phyloP scores from a whole-genome alignment of 2,329 filamentous ascomycete species.

The Podosphaera aphanis region DNA sequence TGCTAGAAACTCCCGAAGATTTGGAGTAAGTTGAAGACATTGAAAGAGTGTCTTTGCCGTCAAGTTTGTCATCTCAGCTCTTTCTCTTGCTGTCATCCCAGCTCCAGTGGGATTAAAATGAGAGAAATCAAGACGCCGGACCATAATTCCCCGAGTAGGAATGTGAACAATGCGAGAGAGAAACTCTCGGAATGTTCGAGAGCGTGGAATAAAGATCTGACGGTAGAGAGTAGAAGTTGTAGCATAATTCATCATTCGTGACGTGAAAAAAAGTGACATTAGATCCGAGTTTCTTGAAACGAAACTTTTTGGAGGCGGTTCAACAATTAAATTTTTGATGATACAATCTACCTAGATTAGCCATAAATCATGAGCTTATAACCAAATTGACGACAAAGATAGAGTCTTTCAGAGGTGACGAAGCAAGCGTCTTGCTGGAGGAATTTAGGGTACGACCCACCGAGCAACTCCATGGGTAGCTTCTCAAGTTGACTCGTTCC shows the following conservation, averaged over 20 bases:
- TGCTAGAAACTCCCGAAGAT: conserved; percentile 53
- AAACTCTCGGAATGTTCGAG: conserved; percentile 63
- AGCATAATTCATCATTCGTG: conserved; percentile 46
- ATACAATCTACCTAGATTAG: conserved; percentile 32
- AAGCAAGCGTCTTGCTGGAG: not conserved
- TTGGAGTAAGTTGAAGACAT: conserved; percentile 48
- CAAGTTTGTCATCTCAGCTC: conserved; percentile 50
- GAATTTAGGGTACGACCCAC: conserved; percentile 23
- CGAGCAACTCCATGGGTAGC: conserved; percentile 45
- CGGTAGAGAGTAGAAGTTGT: conserved; percentile 55
- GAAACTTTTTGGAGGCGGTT: conserved; percentile 52
- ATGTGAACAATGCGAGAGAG: conserved; percentile 43
- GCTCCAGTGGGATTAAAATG: conserved; percentile 64
- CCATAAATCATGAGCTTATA: conserved; percentile 3
- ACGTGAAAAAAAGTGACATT: conserved; percentile 53
- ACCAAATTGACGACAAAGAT: not conserved
- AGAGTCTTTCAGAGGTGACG: not conserved
- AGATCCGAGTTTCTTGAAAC: conserved; percentile 57
- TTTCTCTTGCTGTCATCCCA: conserved; percentile 52
- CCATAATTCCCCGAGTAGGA: conserved; percentile 46
- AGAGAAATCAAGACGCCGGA: conserved; percentile 61
- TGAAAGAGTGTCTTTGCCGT: conserved; percentile 48
- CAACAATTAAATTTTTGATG: conserved; percentile 49
- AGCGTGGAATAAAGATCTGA: conserved; percentile 64
- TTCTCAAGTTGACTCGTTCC: conserved; percentile 17